Conservation (phyloP, 352 stramenopile genomes). For the Achlya hypogyna region DNA sequence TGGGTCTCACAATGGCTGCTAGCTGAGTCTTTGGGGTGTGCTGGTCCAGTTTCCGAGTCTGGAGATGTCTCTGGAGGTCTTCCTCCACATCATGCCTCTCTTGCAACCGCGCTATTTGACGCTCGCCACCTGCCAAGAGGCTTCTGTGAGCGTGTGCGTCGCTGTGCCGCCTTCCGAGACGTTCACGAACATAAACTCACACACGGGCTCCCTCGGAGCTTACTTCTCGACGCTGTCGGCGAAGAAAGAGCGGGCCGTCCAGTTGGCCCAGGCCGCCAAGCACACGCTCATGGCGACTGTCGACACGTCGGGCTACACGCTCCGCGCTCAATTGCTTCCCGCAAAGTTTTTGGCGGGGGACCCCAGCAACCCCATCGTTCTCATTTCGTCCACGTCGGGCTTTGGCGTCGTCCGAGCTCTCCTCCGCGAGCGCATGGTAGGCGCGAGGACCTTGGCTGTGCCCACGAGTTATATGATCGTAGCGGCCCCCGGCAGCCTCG, state of each 20-base stretch:
- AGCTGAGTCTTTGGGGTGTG: slow-evolving; percentile 68
- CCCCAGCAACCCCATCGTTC: slow-evolving; percentile 85
- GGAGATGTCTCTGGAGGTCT: slow-evolving; percentile 53
- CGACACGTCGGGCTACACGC: not conserved
- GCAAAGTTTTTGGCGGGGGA: slow-evolving; percentile 26
- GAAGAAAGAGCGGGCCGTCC: not conserved
- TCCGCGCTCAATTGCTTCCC: slow-evolving; percentile 21
- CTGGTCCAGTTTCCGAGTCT: slow-evolving; percentile 72
- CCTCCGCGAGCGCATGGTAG: slow-evolving; percentile 83
- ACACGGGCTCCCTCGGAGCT: not conserved
- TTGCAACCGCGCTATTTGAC: slow-evolving; percentile 96
- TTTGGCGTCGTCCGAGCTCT: slow-evolving; percentile 96
- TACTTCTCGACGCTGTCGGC: not conserved
- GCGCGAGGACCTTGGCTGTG: not conserved
- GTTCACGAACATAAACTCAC: not conserved
- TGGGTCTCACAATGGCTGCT: not conserved
- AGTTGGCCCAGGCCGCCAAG: not conserved
- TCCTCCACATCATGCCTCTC: slow-evolving; percentile 89
- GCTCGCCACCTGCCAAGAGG: slow-evolving; percentile 92
- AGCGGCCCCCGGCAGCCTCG: not conserved
- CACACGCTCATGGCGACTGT: not conserved
- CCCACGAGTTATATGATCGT: not conserved
- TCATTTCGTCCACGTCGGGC: slow-evolving; percentile 94
- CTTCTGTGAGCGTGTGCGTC: slow-evolving; percentile 91
- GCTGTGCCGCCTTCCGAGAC: slow-evolving; percentile 85